These are phyloP conservation scores for Ophidiomyces ophidiicola DNA, from an alignment of 2,329 filamentous ascomycete species.

Conservation along the genomic window DNA sequence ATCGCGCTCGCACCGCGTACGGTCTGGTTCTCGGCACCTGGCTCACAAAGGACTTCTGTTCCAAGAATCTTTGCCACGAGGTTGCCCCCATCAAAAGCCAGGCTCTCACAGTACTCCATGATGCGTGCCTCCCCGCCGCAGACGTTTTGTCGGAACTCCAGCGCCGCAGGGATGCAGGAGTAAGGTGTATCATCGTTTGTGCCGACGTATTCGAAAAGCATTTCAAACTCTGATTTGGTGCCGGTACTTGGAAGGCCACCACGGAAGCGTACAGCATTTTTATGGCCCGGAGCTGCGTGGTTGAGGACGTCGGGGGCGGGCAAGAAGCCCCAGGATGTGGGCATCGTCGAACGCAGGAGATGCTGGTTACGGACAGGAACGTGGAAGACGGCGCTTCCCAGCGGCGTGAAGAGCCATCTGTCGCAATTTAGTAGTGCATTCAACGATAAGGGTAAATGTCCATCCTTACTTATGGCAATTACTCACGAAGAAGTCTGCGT, in stretches of 20 bases:
- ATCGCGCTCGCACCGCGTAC: slow-evolving; percentile 28
- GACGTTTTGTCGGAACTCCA: slow-evolving; percentile 56
- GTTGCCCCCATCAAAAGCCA: slow-evolving; percentile 54
- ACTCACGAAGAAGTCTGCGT: slow-evolving; percentile 75
- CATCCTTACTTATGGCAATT: slow-evolving; percentile 62
- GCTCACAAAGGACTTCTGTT: slow-evolving; percentile 56
- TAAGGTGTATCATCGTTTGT: slow-evolving; percentile 63
- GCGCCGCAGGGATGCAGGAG: slow-evolving; percentile 56
- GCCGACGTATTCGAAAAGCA: slow-evolving; percentile 63
- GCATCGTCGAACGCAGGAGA: slow-evolving; percentile 60
- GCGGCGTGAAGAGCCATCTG: slow-evolving; percentile 69
- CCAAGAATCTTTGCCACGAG: slow-evolving; percentile 50
- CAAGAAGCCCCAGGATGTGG: slow-evolving; percentile 68
- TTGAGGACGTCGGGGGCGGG: slow-evolving; percentile 27
- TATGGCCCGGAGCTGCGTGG: slow-evolving; percentile 7
- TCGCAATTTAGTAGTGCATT: too few species aligned
- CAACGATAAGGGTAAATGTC: neutral
- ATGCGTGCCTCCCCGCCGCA: slow-evolving; percentile 66
- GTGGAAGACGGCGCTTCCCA: slow-evolving; percentile 69
- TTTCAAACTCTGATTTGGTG: slow-evolving; percentile 49
- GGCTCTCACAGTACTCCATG: slow-evolving; percentile 46
- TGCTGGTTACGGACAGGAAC: slow-evolving; percentile 64
- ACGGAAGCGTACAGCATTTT: neutral
- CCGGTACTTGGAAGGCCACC: slow-evolving; percentile 7
- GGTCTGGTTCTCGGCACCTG: slow-evolving; percentile 21